Evolutionary conservation across 345 rosid genomes (phyloP), one percentile per base, ranked within the genome.

Genomic region (Acer campestre): DNA sequence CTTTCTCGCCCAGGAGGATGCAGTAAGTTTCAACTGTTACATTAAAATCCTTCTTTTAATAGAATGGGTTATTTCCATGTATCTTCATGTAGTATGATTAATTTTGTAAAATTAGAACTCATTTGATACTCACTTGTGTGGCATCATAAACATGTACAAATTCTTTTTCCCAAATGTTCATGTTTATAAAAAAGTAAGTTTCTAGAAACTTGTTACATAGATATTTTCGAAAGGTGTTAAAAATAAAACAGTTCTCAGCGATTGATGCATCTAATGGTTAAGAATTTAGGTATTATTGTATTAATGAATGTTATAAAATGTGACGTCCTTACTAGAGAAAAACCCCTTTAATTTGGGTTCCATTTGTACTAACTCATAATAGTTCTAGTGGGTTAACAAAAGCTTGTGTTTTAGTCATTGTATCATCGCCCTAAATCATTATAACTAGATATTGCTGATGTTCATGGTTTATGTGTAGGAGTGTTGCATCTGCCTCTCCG

Each of bases 401-500:
- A 65, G 38, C 11, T 53, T 56, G 9, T 42, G 18, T 55, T 22
- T 4, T 5, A 2, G 29, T 64, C 20, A 73, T 59, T 59, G 7
- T 20, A 22, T 58, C 23, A 59, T 59, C 63, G 8, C 27, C 63
- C 23, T 59, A 59, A 59, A 22, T n/a, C 22, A 20, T 59, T 53
- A 16, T 51, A 51, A 16, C 44, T 48, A 53, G 42, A 48, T 53
- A 71, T 75, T 20, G 38, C 63, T 59, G 63, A 59, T 77, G 79
- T 61, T 69, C 78, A 3, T 70, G 69, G 77, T 69, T 48, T 31
- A 42, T 42, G 46, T 84, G 84, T 68, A 96, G 99, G 99, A 96
- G 79, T 96, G 99, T 61, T 96, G 98, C 90, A 92, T 96, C 65
- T 96, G 98, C 82, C 98, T 96, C 23, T 89, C 93, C 13, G 81